Percentiles rank a stretch among this genome's conserved stretches.
Evolutionary conservation across 306 rosid species (phyloP).

Genomic region (Datisca glomerata): DNA sequence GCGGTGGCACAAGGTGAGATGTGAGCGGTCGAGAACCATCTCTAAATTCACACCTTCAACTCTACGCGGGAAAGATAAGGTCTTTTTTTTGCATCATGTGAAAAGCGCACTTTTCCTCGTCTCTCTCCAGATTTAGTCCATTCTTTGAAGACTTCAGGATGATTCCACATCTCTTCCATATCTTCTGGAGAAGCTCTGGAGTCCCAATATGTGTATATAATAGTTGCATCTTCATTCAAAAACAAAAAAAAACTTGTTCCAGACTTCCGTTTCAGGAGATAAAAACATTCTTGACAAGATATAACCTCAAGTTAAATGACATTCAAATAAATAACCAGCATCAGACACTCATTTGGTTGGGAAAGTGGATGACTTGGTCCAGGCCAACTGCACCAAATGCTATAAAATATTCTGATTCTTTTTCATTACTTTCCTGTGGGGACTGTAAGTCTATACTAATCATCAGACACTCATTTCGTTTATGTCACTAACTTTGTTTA

Average conservation of each 20-base stretch:
- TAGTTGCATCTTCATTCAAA: conserved; percentile 10
- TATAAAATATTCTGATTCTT: no score
- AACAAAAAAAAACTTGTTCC: conserved; percentile 6
- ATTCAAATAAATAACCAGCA: no score
- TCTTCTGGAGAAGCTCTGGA: conserved; percentile 53
- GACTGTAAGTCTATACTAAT: no score
- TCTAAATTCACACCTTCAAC: conserved; percentile 44
- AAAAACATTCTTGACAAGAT: no score
- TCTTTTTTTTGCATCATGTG: conserved; percentile 43
- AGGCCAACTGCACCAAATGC: no score
- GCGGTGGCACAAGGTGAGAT: conserved; percentile 2
- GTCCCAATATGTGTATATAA: conserved; percentile 43
- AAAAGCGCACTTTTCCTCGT: conserved; percentile 46
- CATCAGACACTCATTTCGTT: no score
- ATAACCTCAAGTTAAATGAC: no score
- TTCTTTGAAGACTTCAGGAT: conserved; percentile 46
- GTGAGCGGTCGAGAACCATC: not conserved
- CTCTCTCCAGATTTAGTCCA: conserved; percentile 60
- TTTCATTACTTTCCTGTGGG: no score
- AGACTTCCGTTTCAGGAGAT: no score
- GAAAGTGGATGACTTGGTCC: no score
- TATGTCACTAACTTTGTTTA: no score
- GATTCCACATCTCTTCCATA: conserved; percentile 82
- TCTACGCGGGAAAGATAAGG: conserved; percentile 72
- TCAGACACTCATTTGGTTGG: no score